Evolutionary conservation across 345 rosid genomes (phyloP), one percentile per base, ranked within the genome.

Genomic region (Syzygium aqueum): DNA sequence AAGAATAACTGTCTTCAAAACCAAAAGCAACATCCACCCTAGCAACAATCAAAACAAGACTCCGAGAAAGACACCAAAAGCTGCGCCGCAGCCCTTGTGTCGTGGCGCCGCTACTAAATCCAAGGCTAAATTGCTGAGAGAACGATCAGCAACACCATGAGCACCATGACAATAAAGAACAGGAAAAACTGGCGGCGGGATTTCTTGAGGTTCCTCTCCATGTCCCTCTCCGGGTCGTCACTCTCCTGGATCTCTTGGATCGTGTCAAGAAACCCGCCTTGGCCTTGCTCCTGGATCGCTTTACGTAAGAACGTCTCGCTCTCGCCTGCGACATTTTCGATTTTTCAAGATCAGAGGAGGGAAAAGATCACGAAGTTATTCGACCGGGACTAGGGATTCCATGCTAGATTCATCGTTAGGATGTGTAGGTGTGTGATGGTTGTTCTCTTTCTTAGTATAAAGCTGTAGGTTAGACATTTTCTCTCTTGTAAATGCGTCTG

Each of bases 221-320:
- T 94, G 87, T 94, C 97, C 90, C 93, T 94, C 57, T 92, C 97
- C 2, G 94, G 92, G 85, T 92, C 95, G 51, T 94, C 95, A 51
- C 97, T 88, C 90, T 95, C 98, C 88, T 94, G 96, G 53, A 96
- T 95, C 90, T 95, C 98, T 15, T 94, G 92, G 84, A 96, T 91
- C 6, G 95, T 93, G 88, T 95, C 96, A 86, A 94, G 85, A 43
- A 95, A 90, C 85, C 93, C 94, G 15, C 95, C 96, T 0, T 97
- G 90, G 8, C 98, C 98, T 87, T 93, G 97, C 53, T 94, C 95
- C 86, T 94, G 95, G 63, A 96, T 96, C 9, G 97, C 97, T 88
- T 95, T 96, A 65, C 91, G 95, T 49, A 95, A 90, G 87, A 96
- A 96, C 16, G 90, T 92, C 87, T 96, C 98, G 77, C 96, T 94